A percentile compares a stretch with the other conserved stretches of the same genome.
These are phyloP conservation scores for Colletotrichum shisoi DNA, from an alignment of 2,329 filamentous ascomycete genomes.

Conservation along the genomic window DNA sequence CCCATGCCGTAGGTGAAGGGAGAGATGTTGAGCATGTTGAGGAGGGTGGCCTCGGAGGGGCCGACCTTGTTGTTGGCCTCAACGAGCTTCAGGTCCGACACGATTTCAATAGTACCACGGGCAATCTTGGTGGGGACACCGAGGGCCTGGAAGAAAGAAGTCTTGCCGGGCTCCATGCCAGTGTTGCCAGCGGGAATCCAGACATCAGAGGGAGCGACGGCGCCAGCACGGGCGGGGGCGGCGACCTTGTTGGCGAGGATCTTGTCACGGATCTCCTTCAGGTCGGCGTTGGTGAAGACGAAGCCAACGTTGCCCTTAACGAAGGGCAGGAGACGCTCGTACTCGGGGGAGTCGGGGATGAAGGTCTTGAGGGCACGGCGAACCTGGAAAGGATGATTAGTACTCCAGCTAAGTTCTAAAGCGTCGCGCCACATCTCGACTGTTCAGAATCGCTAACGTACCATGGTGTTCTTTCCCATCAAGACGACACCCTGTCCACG, in stretches of 20 bases:
- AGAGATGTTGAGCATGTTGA: constrained; percentile 99
- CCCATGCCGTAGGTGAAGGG: constrained; percentile 99
- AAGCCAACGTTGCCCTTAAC: constrained; percentile 99
- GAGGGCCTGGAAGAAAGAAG: constrained; percentile 99
- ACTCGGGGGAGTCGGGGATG: constrained; percentile 88
- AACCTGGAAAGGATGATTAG: constrained; percentile 62
- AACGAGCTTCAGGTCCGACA: constrained; percentile 95
- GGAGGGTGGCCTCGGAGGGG: constrained; percentile 95
- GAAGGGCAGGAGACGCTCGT: constrained; percentile 94
- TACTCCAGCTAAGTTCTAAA: not conserved
- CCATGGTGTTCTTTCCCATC: constrained; percentile 99
- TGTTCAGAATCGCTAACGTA: constrained; percentile 52
- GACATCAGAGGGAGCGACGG: constrained; percentile 90
- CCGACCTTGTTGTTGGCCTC: constrained; percentile 94
- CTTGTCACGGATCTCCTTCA: constrained; percentile 92
- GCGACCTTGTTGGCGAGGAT: constrained; percentile 97
- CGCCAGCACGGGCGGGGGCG: constrained; percentile 96
- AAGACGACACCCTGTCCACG: constrained; percentile 92
- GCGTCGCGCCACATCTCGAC: not conserved
- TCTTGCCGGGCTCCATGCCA: constrained; percentile 99
- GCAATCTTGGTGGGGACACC: constrained; percentile 99
- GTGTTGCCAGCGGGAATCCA: constrained; percentile 98
- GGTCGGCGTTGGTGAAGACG: constrained; percentile 98
- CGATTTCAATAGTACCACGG: constrained; percentile 99
- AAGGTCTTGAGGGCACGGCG: constrained; percentile 98